Evolutionary conservation across 2,329 filamentous ascomycete species (phyloP).

Genomic region (Parasarocladium wereldwijsianum): DNA sequence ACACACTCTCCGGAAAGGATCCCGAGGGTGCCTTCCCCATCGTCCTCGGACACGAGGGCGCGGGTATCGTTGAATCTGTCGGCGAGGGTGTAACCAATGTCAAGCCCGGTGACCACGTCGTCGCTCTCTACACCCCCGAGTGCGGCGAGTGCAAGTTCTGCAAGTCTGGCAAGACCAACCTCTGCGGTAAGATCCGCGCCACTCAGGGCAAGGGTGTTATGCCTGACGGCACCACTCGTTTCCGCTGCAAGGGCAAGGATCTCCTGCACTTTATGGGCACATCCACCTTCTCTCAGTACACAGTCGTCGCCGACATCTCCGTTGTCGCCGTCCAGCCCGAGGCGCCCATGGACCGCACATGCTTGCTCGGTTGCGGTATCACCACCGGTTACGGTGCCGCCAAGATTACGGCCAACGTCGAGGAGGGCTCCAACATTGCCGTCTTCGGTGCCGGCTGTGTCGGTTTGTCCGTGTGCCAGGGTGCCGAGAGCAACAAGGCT

Average conservation of each 20-base stretch:
- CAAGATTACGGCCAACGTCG: conserved; percentile 80
- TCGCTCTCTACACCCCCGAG: conserved; percentile 88
- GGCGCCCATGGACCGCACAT: conserved; percentile 91
- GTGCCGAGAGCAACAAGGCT: conserved; percentile 73
- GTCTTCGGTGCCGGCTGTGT: conserved; percentile 95
- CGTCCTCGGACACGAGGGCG: conserved; percentile 51
- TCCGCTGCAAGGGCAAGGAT: conserved; percentile 89
- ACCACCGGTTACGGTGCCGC: conserved; percentile 97
- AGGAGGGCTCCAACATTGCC: conserved; percentile 78
- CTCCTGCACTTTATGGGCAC: conserved; percentile 99
- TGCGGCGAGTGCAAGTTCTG: conserved; percentile 99
- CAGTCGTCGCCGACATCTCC: conserved; percentile 95
- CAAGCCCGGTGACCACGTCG: conserved; percentile 83
- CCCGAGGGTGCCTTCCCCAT: conserved; percentile 73
- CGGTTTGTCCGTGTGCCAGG: conserved; percentile 88
- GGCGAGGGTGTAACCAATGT: conserved; percentile 92
- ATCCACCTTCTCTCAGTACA: conserved; percentile 97
- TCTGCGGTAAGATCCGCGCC: conserved; percentile 95
- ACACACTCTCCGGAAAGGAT: conserved; percentile 91
- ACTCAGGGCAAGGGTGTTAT: conserved; percentile 94
- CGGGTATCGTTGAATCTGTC: conserved; percentile 57
- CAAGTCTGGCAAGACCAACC: conserved; percentile 98
- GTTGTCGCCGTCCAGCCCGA: conserved; percentile 85
- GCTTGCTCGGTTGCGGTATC: conserved; percentile 92
- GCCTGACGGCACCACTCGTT: conserved; percentile 91